These are phyloP conservation scores for Hypoxylon fragiforme DNA, from an alignment of 495 filamentous ascomycete species.

Conservation along the genomic window DNA sequence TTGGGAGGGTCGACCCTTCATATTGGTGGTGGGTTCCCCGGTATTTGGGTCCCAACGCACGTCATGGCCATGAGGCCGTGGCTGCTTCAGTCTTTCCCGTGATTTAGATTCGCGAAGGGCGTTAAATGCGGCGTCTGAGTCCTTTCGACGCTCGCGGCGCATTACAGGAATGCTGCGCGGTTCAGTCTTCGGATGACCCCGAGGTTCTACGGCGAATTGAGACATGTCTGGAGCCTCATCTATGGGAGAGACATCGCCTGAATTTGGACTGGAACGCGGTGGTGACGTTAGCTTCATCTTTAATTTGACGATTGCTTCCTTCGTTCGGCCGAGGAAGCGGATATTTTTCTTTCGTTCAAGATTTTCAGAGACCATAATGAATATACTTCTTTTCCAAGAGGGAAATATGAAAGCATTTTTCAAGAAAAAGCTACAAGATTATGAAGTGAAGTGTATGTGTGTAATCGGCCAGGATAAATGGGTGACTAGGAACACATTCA, in stretches of 20 bases:
- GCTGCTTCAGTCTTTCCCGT: slow-evolving; percentile 35
- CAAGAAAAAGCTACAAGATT: too few species aligned
- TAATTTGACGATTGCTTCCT: slow-evolving; percentile 2
- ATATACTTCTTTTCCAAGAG: background rate
- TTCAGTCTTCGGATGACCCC: slow-evolving; percentile 23
- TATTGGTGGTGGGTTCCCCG: slow-evolving; percentile 51
- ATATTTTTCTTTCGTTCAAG: background rate
- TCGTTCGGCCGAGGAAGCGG: background rate
- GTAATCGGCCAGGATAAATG: background rate
- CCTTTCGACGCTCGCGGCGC: slow-evolving; percentile 51
- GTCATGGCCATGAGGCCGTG: slow-evolving; percentile 36
- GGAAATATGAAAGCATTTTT: too few species aligned
- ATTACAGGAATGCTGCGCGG: slow-evolving; percentile 51
- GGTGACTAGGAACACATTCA: slow-evolving; percentile 5
- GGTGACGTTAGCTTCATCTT: slow-evolving; percentile 29
- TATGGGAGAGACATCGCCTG: slow-evolving; percentile 56
- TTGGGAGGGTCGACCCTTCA: slow-evolving; percentile 50
- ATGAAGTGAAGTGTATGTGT: background rate
- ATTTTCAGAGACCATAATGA: slow-evolving; percentile 10
- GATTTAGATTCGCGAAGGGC: slow-evolving; percentile 39
- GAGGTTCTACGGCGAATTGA: slow-evolving; percentile 26
- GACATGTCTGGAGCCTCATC: slow-evolving; percentile 50
- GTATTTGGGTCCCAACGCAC: slow-evolving; percentile 54
- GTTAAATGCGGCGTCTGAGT: slow-evolving; percentile 42
- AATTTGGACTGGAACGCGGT: slow-evolving; percentile 32